These are phyloP conservation scores for Panellus pusillus DNA, from an alignment of 768 basidiomycete genomes.

Conservation along the genomic window DNA sequence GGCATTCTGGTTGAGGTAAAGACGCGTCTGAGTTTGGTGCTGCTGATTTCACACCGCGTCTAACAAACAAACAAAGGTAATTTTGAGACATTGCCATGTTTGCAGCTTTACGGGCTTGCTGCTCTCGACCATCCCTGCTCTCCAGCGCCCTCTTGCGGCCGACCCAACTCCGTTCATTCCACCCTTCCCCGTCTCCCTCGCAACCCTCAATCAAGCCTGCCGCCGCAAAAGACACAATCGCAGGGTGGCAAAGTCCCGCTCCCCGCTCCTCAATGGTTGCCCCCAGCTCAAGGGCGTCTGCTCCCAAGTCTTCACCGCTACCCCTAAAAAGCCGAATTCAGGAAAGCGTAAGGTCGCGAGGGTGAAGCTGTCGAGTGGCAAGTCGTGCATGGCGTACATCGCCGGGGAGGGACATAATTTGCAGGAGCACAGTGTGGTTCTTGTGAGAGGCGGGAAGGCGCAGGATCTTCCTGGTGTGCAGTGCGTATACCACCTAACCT, in stretches of 20 bases:
- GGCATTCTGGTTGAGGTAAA: conserved; percentile 32
- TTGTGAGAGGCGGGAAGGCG: conserved; percentile 92
- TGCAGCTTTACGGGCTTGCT: conserved; percentile 35
- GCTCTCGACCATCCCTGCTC: conserved; percentile 18
- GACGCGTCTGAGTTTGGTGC: conserved; percentile 1
- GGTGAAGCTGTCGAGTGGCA: conserved; percentile 88
- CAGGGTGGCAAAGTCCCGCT: conserved; percentile 53
- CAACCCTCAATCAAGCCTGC: conserved; percentile 86
- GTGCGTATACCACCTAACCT: conserved; percentile 44
- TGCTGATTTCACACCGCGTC: conserved; percentile 4
- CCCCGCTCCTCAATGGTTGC: conserved; percentile 77
- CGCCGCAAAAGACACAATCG: conserved; percentile 63
- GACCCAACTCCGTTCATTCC: conserved; percentile 53
- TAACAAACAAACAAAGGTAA: background rate
- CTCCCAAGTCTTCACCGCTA: conserved; percentile 73
- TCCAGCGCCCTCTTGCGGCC: conserved; percentile 19
- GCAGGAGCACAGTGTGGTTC: conserved; percentile 95
- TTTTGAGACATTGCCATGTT: conserved; percentile 32
- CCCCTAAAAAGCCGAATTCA: conserved; percentile 98
- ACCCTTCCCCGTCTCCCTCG: conserved; percentile 51
- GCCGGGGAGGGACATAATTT: conserved; percentile 97
- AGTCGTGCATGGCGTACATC: conserved; percentile 90
- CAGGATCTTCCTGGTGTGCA: conserved; percentile 98
- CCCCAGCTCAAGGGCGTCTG: conserved; percentile 94
- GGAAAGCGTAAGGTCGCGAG: conserved; percentile 96